A percentile compares a stretch with the other conserved stretches of the same genome.
These are phyloP conservation scores for Carallia brachiata DNA, from an alignment of 345 rosid genomes.

Conservation along the genomic window DNA sequence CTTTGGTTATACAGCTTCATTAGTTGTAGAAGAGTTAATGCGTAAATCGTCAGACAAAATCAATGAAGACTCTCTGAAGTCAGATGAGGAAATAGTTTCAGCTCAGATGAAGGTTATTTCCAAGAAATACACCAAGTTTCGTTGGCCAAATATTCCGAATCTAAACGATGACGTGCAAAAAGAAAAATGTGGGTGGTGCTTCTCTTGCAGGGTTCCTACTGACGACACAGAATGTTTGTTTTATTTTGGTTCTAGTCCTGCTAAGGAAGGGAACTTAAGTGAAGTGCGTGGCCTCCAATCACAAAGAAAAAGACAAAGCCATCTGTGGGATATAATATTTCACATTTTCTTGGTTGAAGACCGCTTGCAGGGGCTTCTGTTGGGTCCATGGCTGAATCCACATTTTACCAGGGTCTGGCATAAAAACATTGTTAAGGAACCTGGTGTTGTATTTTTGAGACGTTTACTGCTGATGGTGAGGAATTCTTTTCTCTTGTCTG, in stretches of 20 bases:
- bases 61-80: conserved; percentile 32
- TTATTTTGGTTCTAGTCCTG: conserved; percentile 48
- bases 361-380: conserved; percentile 75
- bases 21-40: conserved; percentile 61
- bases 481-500: conserved; percentile 4
- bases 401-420: conserved; percentile 64
- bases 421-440: conserved; percentile 50
- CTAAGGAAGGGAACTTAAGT: conserved; percentile 39
- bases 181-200: conserved; percentile 99
- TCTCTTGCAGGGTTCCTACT: conserved; percentile 53
- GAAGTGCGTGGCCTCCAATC: conserved; percentile 41
- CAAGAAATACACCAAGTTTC: conserved; percentile 54
- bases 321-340: conserved; percentile 48
- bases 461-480: conserved; percentile 62
- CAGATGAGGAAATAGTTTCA: conserved; percentile 70
- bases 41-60: conserved; percentile 48
- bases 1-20: conserved; percentile 69
- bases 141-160: conserved; percentile 52
- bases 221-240: conserved; percentile 71
- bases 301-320: conserved; percentile 40
- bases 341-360: conserved; percentile 65
- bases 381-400: conserved; percentile 89
- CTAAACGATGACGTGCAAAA: conserved; percentile 41
- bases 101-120: conserved; percentile 73
- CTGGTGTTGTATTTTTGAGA: conserved; percentile 54